Conservation (phyloP, 2,329 filamentous ascomycete species). For the Laburnicola sp. region DNA sequence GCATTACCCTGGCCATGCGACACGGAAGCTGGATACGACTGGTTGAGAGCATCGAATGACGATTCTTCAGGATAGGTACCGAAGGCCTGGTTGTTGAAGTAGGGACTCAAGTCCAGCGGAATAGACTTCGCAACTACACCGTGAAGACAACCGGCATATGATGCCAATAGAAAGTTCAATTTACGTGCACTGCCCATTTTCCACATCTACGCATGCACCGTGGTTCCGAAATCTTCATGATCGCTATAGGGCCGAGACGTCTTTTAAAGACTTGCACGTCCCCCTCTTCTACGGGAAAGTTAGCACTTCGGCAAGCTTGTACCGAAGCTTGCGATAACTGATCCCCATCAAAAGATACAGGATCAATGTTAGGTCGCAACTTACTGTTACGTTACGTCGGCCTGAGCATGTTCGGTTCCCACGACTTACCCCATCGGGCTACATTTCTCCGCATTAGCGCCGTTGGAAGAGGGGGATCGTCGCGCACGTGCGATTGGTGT, state of each 20-base stretch:
- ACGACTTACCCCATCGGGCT: neutral
- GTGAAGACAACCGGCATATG: neutral
- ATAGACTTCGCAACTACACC: constrained; percentile 11
- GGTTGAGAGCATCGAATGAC: constrained; percentile 49
- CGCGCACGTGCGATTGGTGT: neutral
- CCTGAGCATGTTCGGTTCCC: neutral
- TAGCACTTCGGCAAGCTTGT: neutral
- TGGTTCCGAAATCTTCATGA: too few species aligned
- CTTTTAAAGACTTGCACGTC: neutral
- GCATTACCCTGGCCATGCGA: constrained; percentile 25
- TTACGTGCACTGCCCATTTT: neutral
- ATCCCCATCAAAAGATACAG: neutral
- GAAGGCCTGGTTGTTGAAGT: constrained; percentile 56
- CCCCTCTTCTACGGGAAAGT: neutral
- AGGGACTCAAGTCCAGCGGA: constrained; percentile 32
- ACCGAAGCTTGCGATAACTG: constrained; percentile 5
- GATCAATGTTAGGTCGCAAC: neutral
- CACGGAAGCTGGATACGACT: constrained; percentile 47
- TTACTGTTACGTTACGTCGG: constrained; percentile 1
- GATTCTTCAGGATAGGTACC: constrained; percentile 51
- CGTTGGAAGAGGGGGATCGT: neutral
- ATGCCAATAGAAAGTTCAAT: neutral
- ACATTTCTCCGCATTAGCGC: neutral
- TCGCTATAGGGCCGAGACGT: too few species aligned
- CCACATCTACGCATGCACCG: too few species aligned